These are phyloP conservation scores for Mycena indigotica DNA, from an alignment of 768 basidiomycete genomes.

Conservation along the genomic window DNA sequence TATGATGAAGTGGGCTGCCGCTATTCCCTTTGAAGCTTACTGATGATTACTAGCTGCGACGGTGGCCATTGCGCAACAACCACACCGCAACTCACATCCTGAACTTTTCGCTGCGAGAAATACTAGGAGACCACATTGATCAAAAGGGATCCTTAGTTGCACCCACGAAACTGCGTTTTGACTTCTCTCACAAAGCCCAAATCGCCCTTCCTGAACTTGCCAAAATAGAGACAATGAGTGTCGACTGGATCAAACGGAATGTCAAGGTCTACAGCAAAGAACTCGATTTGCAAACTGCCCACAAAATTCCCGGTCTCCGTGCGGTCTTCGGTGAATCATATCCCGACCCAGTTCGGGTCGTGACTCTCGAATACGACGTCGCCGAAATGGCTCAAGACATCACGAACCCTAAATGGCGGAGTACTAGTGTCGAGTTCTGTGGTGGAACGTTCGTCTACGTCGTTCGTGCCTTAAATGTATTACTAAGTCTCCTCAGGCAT, in stretches of 20 bases:
- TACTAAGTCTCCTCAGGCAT: constrained; percentile 54
- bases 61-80: constrained; percentile 96
- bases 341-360: constrained; percentile 96
- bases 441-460: constrained; percentile 83
- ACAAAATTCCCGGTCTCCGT: constrained; percentile 88
- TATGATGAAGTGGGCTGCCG: constrained; percentile 78
- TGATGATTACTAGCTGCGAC: constrained; percentile 60
- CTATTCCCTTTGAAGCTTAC: constrained; percentile 1
- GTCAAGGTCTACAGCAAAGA: constrained; percentile 90
- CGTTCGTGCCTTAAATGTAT: not conserved
- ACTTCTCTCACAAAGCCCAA: constrained; percentile 94
- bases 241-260: constrained; percentile 89
- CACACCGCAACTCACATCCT: constrained; percentile 99
- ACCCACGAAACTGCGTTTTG: constrained; percentile 93
- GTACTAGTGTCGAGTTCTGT: constrained; percentile 94
- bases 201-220: constrained; percentile 74
- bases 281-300: constrained; percentile 72
- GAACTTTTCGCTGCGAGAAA: constrained; percentile 89
- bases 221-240: constrained; percentile 81
- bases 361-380: constrained; percentile 84
- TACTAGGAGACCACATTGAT: constrained; percentile 96
- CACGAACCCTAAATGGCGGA: constrained; percentile 87
- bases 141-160: constrained; percentile 98
- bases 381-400: constrained; percentile 86
- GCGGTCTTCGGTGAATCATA: constrained; percentile 98